Evolutionary conservation across 139 green algal genomes (phyloP).

Genomic region (Ettlia oleoabundans): DNA sequence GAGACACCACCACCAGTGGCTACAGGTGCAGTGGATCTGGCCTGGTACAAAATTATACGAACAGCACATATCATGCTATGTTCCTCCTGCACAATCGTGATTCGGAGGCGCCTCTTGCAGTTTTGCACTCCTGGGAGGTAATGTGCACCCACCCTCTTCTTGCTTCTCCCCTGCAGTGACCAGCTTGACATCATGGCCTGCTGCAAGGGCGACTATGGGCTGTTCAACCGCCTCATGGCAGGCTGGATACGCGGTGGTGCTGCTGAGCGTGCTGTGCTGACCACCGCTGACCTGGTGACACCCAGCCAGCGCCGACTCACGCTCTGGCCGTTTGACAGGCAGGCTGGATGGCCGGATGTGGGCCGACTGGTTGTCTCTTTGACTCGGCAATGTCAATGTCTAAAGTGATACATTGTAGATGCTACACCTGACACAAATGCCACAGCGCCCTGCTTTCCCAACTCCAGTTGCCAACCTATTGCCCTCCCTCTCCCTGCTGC

Average conservation of each 20-base stretch:
- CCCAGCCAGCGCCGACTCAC: neutral
- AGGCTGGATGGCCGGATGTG: neutral
- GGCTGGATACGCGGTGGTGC: conserved; percentile 32
- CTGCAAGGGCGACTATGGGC: conserved; percentile 22
- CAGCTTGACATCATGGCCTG: conserved; percentile 40
- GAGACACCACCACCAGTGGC: neutral
- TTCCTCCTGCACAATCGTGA: too few species aligned
- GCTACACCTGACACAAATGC: too few species aligned
- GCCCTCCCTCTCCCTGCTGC: neutral
- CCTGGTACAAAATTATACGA: too few species aligned
- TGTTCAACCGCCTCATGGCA: conserved; percentile 37
- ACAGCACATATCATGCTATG: too few species aligned
- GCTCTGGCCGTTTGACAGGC: conserved; percentile 50
- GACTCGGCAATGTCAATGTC: too few species aligned
- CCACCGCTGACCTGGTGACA: neutral
- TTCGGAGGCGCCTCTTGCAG: neutral
- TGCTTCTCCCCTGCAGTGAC: neutral
- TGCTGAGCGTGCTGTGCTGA: neutral
- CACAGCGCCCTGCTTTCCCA: neutral
- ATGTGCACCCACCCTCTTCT: neutral
- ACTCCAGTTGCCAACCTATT: neutral
- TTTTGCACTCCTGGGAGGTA: neutral
- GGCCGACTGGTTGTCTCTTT: too few species aligned
- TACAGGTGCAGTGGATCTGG: conserved; percentile 10
- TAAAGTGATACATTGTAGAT: too few species aligned